A percentile compares a stretch with the other conserved stretches of the same genome.
These are phyloP conservation scores for Lepidium campestre DNA, from an alignment of 441 rosid genomes.

Conservation along the genomic window DNA sequence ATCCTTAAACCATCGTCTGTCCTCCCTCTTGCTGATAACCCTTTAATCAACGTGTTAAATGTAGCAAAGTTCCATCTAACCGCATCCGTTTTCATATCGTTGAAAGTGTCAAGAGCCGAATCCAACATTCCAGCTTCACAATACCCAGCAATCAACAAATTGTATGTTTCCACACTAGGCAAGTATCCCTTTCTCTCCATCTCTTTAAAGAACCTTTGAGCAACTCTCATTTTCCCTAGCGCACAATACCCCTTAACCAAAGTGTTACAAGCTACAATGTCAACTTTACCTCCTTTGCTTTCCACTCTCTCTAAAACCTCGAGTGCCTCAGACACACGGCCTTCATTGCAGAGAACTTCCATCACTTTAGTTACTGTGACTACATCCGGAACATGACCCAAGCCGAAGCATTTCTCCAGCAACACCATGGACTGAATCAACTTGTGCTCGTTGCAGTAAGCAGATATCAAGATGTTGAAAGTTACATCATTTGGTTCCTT, in stretches of 20 bases:
- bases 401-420: constrained; percentile 65
- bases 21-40: constrained; percentile 53
- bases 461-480: constrained; percentile 71
- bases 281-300: constrained; percentile 53
- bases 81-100: constrained; percentile 77
- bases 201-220: constrained; percentile 48
- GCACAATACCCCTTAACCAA: constrained; percentile 65
- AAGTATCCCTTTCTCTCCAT: constrained; percentile 85
- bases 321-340: constrained; percentile 61
- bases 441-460: constrained; percentile 61
- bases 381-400: constrained; percentile 61
- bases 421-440: constrained; percentile 66
- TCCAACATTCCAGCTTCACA: constrained; percentile 56
- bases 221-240: constrained; percentile 54
- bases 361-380: constrained; percentile 67
- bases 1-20: constrained; percentile 58
- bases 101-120: constrained; percentile 56
- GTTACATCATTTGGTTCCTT: constrained; percentile 64
- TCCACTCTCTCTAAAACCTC: constrained; percentile 71
- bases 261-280: constrained; percentile 65
- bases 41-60: constrained; percentile 49
- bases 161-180: constrained; percentile 66
- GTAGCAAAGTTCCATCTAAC: constrained; percentile 60
- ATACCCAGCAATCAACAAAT: constrained; percentile 56
- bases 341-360: constrained; percentile 51